Evolutionary conservation across 2,329 filamentous ascomycete genomes (phyloP).

Genomic region (Ramichloridium luteum): DNA sequence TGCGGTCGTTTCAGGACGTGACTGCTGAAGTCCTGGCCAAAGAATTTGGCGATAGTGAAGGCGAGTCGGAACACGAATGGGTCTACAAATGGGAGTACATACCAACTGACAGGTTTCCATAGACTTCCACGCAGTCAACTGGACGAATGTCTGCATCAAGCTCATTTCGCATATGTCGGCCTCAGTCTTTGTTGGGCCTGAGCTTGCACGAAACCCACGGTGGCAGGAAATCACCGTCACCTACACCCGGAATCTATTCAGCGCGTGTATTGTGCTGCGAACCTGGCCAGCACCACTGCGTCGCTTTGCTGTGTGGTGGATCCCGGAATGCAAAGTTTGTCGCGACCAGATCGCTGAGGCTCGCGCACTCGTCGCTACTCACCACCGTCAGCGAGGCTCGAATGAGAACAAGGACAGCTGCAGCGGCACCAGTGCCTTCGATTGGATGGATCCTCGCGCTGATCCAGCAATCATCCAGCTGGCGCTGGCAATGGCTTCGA

Average conservation of each 20-base stretch:
- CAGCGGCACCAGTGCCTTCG: neutral
- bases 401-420: neutral
- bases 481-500: conserved; percentile 1
- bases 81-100: too few species aligned
- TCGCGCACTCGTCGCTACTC: neutral
- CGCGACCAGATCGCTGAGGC: neutral
- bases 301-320: neutral
- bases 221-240: conserved; percentile 1
- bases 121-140: neutral
- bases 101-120: too few species aligned
- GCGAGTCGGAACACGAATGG: too few species aligned
- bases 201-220: neutral
- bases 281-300: neutral
- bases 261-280: neutral
- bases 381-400: too few species aligned
- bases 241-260: neutral
- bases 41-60: conserved; percentile 1
- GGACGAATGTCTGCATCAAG: conserved; percentile 1
- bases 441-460: conserved; percentile 1
- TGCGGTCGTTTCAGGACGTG: neutral
- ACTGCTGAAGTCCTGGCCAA: neutral
- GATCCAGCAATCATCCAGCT: neutral
- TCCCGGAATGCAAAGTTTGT: conserved; percentile 1
- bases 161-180: neutral
- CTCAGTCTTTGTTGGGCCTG: neutral